Percentiles rank a stretch among this genome's conserved stretches.
Conservation (phyloP, 2,329 filamentous ascomycete genomes). For the Trichophaea hybrida region DNA sequence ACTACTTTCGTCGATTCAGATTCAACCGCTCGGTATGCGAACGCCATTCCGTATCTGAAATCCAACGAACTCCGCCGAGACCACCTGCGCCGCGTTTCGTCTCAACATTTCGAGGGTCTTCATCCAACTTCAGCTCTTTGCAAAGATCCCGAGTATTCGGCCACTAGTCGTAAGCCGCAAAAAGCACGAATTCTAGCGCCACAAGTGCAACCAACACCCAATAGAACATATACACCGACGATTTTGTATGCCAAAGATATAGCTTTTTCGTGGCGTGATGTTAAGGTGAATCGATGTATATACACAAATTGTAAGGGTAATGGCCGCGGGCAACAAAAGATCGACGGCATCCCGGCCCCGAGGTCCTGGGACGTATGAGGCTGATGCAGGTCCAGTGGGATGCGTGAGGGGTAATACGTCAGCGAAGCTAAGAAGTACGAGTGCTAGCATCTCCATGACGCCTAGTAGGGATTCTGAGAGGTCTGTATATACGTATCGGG, state of each 20-base stretch:
- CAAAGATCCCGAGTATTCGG: background rate
- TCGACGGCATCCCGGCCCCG: constrained; percentile 28
- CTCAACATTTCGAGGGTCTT: too few relatives aligned
- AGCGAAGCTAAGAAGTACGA: too few relatives aligned
- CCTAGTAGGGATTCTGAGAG: too few relatives aligned
- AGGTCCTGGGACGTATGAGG: too few relatives aligned
- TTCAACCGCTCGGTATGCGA: background rate
- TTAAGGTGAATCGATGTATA: constrained; percentile 26
- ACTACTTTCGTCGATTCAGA: too few relatives aligned
- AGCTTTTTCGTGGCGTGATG: background rate
- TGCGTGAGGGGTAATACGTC: too few relatives aligned
- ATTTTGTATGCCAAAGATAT: background rate
- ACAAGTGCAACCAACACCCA: background rate
- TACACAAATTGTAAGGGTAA: constrained; percentile 31
- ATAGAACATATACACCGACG: background rate
- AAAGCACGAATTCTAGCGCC: background rate
- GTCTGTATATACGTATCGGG: too few relatives aligned
- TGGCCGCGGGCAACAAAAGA: constrained; percentile 30
- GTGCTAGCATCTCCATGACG: too few relatives aligned
- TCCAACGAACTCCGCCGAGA: background rate
- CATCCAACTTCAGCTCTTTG: background rate
- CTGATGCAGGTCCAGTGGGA: too few relatives aligned
- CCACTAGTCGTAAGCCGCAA: background rate
- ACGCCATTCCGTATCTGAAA: background rate
- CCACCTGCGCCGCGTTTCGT: too few relatives aligned